These are phyloP conservation scores for Volvox africanus DNA, from an alignment of 139 green algal species.

Conservation along the genomic window DNA sequence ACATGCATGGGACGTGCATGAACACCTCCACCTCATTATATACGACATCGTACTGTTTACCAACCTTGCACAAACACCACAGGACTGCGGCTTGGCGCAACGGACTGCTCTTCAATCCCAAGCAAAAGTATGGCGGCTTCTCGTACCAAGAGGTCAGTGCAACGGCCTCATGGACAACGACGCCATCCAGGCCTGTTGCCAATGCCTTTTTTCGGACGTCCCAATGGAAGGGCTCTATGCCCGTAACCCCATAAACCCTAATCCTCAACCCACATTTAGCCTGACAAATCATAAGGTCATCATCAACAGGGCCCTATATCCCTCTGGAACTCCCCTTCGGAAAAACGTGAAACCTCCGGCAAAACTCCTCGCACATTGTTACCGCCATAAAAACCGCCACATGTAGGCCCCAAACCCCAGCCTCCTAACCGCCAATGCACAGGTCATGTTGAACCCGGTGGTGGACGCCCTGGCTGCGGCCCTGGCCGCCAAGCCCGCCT, in stretches of 20 bases:
- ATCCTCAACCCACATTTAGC: too few species aligned
- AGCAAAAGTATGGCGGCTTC: conserved; percentile 50
- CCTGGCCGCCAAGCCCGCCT: background rate
- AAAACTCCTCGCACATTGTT: too few species aligned
- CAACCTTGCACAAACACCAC: background rate
- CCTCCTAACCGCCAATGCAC: background rate
- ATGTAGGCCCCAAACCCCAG: too few species aligned
- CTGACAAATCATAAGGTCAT: too few species aligned
- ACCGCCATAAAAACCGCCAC: too few species aligned
- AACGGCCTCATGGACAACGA: background rate
- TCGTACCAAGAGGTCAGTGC: conserved; percentile 59
- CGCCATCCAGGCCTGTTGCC: background rate
- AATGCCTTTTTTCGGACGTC: background rate
- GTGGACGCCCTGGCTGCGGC: conserved; percentile 43
- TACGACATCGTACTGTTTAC: too few species aligned
- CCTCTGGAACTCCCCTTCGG: too few species aligned
- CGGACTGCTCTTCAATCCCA: conserved; percentile 43
- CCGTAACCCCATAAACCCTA: background rate
- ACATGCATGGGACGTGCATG: too few species aligned
- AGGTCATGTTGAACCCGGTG: conserved; percentile 33
- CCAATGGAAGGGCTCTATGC: background rate
- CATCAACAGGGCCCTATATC: too few species aligned
- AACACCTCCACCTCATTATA: too few species aligned
- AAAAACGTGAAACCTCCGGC: too few species aligned
- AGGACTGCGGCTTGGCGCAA: conserved; percentile 45